Evolutionary conservation across 2,329 filamentous ascomycete genomes (phyloP), one percentile per base, ranked within the genome.

Genomic region (Madurella mycetomatis): DNA sequence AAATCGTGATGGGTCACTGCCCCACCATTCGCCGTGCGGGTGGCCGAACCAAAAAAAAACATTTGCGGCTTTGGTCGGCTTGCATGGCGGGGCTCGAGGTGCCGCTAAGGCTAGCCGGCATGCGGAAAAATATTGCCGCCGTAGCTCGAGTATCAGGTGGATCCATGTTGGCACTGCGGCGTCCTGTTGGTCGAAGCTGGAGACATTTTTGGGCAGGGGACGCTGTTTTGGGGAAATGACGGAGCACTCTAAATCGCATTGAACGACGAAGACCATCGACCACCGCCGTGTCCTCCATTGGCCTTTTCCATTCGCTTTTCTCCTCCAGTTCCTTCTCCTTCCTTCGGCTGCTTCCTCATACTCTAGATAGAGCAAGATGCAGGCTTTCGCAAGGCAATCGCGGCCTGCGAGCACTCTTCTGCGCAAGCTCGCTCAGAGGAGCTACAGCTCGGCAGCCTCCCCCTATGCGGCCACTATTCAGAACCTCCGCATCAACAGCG

Each of bases 401-500:
- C 75, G 81, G 80, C 78, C 85, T 81, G 77, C 85, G 79, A 76
- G 75, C 86, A 78, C 82, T 80, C 82, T 76, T 75, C 82, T 79
- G 78, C 84, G 75, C 81, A 86, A 80, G 66, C 68, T 75, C 59
- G 72, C 78, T 69, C 82, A 83, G 71, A 86, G 90, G 72, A 75
- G 79, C 65, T 95, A 95, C 79, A 86, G 87, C 71, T 86, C 87
- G 49, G 75, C 80, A 62, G 80, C 80, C 59, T 82, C 84, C 63
- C 83, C 83, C 60, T 92, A 92, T 72, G 75, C 85, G 64, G 73
- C 82, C 67, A 92, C 88, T 56, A 79, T 86, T 70, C 78, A 86
- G 69, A 97, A 97, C 81, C 84, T 97, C 69, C 88, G 90, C 76
- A 92, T 97, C 80, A 96, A 91, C 75, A 71, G 79, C 72, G 86